A percentile compares a stretch with the other conserved stretches of the same genome.
Evolutionary conservation across 768 basidiomycete species (phyloP).

Genomic region (Peribolospora baueri): DNA sequence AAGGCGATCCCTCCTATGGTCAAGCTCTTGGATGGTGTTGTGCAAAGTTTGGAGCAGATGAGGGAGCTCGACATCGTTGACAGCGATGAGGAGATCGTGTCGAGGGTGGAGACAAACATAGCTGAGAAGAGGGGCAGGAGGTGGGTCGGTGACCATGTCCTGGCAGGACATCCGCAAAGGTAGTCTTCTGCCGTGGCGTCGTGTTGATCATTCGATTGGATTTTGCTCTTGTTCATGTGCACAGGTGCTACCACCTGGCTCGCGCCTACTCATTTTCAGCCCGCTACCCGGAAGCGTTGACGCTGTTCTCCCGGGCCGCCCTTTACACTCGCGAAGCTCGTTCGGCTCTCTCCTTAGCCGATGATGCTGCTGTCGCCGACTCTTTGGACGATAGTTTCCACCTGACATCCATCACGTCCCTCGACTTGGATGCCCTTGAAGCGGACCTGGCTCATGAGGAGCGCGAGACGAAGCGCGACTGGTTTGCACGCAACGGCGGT

Average conservation of each 20-base stretch:
- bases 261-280: slow-evolving; percentile 36
- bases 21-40: slow-evolving; percentile 54
- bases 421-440: slow-evolving; percentile 30
- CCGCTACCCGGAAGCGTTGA: slow-evolving; percentile 43
- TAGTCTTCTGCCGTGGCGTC: neutral
- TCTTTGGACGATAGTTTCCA: too few relatives aligned
- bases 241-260: slow-evolving; percentile 49
- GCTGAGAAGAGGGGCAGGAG: slow-evolving; percentile 50
- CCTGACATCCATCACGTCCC: too few relatives aligned
- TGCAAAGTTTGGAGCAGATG: slow-evolving; percentile 70
- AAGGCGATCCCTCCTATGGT: slow-evolving; percentile 66
- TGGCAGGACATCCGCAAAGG: neutral
- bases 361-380: slow-evolving; percentile 15
- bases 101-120: slow-evolving; percentile 50
- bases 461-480: slow-evolving; percentile 36
- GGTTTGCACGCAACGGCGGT: slow-evolving; percentile 59
- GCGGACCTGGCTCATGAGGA: slow-evolving; percentile 27
- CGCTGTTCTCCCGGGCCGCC: slow-evolving; percentile 42
- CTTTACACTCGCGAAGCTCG: slow-evolving; percentile 52
- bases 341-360: slow-evolving; percentile 26
- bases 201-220: neutral
- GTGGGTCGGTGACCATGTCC: slow-evolving; percentile 21
- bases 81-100: slow-evolving; percentile 57
- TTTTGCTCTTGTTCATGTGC: neutral
- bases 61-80: slow-evolving; percentile 59